Conservation (phyloP, 768 basidiomycete species). For the Phylloporus scabripes region DNA sequence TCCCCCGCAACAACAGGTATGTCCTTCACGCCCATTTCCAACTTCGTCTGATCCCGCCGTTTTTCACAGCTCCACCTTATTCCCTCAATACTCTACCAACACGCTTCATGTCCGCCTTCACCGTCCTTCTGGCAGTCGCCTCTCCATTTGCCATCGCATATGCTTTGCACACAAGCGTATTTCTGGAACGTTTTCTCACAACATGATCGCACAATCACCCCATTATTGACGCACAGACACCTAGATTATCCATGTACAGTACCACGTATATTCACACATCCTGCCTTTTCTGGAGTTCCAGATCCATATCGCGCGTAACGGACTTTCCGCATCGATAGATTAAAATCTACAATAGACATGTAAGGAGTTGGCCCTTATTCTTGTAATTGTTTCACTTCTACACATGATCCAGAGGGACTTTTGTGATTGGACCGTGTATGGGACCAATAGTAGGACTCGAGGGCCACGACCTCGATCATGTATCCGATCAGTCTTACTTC, state of each 20-base stretch:
- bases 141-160: slow-evolving; percentile 16
- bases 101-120: slow-evolving; percentile 12
- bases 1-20: slow-evolving; percentile 11
- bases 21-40: not conserved
- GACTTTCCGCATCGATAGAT: slow-evolving; percentile 12
- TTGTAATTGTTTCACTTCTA: slow-evolving; percentile 16
- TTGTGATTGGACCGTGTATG: not conserved
- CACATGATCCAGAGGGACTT: slow-evolving; percentile 6
- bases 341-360: slow-evolving; percentile 12
- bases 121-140: slow-evolving; percentile 11
- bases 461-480: not conserved
- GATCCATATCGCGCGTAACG: slow-evolving; percentile 4
- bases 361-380: slow-evolving; percentile 10
- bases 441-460: not conserved
- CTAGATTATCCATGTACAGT: slow-evolving; percentile 8
- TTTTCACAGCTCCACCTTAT: slow-evolving; percentile 8
- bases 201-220: slow-evolving; percentile 10
- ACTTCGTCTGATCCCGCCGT: not conserved
- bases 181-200: slow-evolving; percentile 3
- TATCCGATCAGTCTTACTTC: not conserved
- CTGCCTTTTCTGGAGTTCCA: slow-evolving; percentile 11
- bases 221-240: slow-evolving; percentile 11
- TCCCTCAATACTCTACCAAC: slow-evolving; percentile 9
- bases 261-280: slow-evolving; percentile 9
- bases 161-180: slow-evolving; percentile 8